Evolutionary conservation across 2,329 filamentous ascomycete genomes (phyloP), one percentile per base, ranked within the genome.

Genomic region (Domatiomyces catenatus): DNA sequence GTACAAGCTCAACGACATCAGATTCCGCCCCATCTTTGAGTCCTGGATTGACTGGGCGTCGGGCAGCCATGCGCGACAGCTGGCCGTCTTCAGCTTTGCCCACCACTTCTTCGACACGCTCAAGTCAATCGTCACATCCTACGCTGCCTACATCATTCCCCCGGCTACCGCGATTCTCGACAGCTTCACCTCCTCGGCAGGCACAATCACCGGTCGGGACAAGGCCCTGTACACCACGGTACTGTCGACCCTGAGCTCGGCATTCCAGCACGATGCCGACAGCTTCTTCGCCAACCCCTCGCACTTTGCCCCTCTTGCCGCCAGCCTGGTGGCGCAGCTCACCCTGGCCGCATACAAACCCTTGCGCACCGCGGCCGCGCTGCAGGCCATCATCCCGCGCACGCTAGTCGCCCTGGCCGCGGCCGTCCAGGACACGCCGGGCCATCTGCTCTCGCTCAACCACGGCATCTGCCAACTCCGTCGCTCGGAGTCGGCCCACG

Each of bases 1-100:
- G 49, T 87, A 94, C 72, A 96, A 96, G 72, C 77, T 98, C 54
- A 96, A 95, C 68, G 92, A 98, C 63, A 82, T 84, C 0, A 80
- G 84, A 0, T 98, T 98, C 79, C 77, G 89, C 10, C 93, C 92
- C 0, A 80, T 98, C 55, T 98, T 96, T 70, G 76, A 81, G 15
- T 79, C 83, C 56, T 71, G 95, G n/a, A 74, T 93, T 45, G 86
- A 94, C 51, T 95, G 89, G 84, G 77, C 84, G 0, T 74, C 72
- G 17, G 81, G 80, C 48, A 75, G 72, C 54, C 67, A 74, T 2
- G 68, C 81, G 46, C 79, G 88, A 17, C 76, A 83, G 44, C 82
- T 83, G 54, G 86, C 43, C 24, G 46, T 49, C 18, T 50, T 44
- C 48, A 28, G 46, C 44, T 49, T 59, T 26, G 55, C 58, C n/a